Base-by-base conservation (phyloP, 2,329 filamentous ascomycete genomes). In the Claviceps monticola region DNA sequence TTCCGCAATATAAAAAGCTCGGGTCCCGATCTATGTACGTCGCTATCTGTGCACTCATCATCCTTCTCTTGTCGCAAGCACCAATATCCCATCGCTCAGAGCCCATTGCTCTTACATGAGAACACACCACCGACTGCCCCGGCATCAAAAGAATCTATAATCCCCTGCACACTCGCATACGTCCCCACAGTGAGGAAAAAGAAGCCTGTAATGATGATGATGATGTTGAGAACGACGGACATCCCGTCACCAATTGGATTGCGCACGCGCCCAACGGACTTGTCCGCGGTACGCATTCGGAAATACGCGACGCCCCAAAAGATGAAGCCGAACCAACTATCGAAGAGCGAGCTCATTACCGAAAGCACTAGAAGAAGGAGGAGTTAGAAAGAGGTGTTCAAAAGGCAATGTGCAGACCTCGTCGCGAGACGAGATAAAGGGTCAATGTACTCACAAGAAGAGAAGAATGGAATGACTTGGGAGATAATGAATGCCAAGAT, bases 261-360 rank as follows among this genome's bases (percentile, higher is more conserved):
- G 37, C 77, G 71, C 1, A 68, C 70, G 56, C 72, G 75, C 49
- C 76, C 73, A 36, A 78, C 73, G 1, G 71, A 68, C 2, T 74
- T 62, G 6, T 87, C 83, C 1, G 78, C 83, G 19, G 70, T 71
- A 47, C 85, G 76, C 84, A 91, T 87, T 52, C 84, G 78, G 61
- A 89, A 78, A 62, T 88, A 91, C 0, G 86, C 86, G 1, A 88
- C 77, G 13, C 84, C 86, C 86, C 86, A 96, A 73, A 95, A 96
- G 62, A 95, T 95, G 73, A 95, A 96, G 23, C 90, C 90, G 61
- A 91, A 91, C 75, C 89, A 91, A 51, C 86, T 91, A 68, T 95
- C 88, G 63, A 95, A 95, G 1, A 95, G 77, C 4, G 88, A 88
- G n/a, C 82, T 86, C 83, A 89, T 86, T 55, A 88, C 73, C 4